Conservation (phyloP, 805 yeast genomes). For the Saccharomycopsis javanensis region DNA sequence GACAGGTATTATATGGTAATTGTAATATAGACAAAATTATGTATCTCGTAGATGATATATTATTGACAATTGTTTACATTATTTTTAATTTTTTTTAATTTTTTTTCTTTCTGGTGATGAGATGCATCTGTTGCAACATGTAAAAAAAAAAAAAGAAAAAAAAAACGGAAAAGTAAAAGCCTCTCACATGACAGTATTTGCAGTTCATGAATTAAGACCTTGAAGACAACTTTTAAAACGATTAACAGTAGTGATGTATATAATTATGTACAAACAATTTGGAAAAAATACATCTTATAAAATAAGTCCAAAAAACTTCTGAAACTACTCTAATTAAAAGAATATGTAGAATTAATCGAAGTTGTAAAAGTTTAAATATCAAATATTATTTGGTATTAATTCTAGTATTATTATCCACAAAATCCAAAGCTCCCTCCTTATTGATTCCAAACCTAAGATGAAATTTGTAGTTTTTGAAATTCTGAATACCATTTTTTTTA, state of each 20-base stretch:
- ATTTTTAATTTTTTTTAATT: not conserved
- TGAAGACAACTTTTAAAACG: too few species aligned
- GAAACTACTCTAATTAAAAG: too few species aligned
- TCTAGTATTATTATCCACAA: not conserved
- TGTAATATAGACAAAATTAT: not conserved
- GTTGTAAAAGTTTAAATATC: not conserved
- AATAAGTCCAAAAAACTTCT: too few species aligned
- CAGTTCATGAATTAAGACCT: too few species aligned
- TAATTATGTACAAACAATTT: too few species aligned
- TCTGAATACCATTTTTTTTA: slow-evolving; percentile 61
- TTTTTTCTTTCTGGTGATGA: not conserved
- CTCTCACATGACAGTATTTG: not conserved
- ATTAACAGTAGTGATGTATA: too few species aligned
- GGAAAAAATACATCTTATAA: too few species aligned
- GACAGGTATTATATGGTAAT: not conserved
- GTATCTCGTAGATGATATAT: too few species aligned
- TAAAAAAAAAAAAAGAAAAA: not conserved
- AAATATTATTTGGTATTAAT: not conserved
- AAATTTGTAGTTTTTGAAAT: slow-evolving; percentile 26
- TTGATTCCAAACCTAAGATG: not conserved
- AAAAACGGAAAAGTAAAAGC: not conserved
- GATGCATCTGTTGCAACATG: not conserved
- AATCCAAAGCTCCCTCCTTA: not conserved
- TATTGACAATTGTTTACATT: too few species aligned
- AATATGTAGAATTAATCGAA: too few species aligned